These are phyloP conservation scores for Sinapis alba DNA, from an alignment of 441 rosid species.

Conservation along the genomic window DNA sequence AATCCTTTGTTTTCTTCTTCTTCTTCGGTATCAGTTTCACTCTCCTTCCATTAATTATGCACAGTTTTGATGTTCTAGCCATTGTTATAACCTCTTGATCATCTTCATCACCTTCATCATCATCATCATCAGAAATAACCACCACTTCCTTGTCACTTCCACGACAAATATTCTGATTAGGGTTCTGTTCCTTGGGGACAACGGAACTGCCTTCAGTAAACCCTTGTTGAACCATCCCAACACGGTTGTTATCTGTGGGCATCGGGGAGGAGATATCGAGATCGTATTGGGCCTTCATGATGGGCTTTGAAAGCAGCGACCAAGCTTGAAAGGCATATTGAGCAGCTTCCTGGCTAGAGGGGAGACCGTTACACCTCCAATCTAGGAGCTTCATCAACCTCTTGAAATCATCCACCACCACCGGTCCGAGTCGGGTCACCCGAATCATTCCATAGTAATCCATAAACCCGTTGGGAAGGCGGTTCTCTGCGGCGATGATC, in stretches of 20 bases:
- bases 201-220: neutral
- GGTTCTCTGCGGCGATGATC: neutral
- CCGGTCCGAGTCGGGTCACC: neutral
- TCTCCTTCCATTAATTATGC: neutral
- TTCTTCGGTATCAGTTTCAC: neutral
- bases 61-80: neutral
- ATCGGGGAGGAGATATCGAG: neutral
- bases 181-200: neutral
- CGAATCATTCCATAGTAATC: neutral
- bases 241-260: too few relatives aligned
- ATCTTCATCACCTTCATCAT: neutral
- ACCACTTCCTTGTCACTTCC: neutral
- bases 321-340: neutral
- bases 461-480: neutral
- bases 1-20: neutral
- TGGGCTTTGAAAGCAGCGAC: neutral
- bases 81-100: neutral
- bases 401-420: neutral
- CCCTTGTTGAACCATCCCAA: neutral
- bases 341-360: neutral
- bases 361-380: neutral
- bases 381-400: neutral
- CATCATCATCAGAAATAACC: neutral
- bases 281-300: neutral
- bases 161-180: neutral